Evolutionary conservation across 2,329 filamentous ascomycete genomes (phyloP), one percentile per base, ranked within the genome.

Genomic region (Hypoxylon sp.): DNA sequence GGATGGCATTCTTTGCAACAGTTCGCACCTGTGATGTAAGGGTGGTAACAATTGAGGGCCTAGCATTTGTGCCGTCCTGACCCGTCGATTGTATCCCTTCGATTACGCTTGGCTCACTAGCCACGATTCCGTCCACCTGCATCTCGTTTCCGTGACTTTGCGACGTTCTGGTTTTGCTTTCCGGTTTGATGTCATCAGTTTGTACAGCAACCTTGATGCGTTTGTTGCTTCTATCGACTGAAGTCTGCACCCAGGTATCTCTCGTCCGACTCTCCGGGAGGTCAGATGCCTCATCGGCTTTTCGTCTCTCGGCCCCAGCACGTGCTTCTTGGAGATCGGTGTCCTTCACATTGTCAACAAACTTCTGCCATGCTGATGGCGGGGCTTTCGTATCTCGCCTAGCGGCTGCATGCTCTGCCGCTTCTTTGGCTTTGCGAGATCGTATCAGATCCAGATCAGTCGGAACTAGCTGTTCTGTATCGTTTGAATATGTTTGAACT

Each of bases 401-500:
- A 74, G 71, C 50, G 74, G 69, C 62, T 64, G 46, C 58, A 10
- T 51, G 59, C 6, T 74, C 62, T 27, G 73, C 69, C 10, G 68
- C 69, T 20, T 77, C 71, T 8, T 76, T 75, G 8, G 75, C 72
- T 64, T 81, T 80, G 35, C 81, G 79, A 37, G 82, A 81, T 66
- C 84, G 83, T 68, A 95, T 81, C 56, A 86, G 82, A 73, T 98
- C 93, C 63, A 96, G 77, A 79, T 99, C 96, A 0, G 96, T 99
- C 67, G 92, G 88, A 2, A 97, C 91, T 81, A 98, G 90, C 81
- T 98, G 95, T 81, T 97, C 90, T 35, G 91, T 88, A 33, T 91
- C 89, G 30, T 90, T 86, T 2, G 78, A 77, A 77, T 98, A 98
- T 4, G 84, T 81, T 76, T 87, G 90, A 10, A 97, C 87, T 65